These are phyloP conservation scores for Picea sitchensis DNA, from an alignment of 75 land plant species.

Conservation along the genomic window DNA sequence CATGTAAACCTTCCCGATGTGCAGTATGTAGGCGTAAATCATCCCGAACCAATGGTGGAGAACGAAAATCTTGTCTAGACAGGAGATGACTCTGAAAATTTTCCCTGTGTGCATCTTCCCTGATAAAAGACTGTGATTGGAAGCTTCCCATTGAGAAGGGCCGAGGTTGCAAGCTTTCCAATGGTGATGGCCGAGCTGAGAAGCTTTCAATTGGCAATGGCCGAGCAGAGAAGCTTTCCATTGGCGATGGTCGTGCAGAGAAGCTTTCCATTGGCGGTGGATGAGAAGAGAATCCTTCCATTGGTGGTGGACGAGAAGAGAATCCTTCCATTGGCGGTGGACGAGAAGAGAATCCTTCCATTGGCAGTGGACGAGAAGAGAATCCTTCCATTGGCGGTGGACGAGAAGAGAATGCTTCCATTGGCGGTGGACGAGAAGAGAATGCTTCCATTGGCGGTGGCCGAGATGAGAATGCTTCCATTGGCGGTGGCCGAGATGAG, in stretches of 20 bases:
- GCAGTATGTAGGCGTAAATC: conserved; percentile 3
- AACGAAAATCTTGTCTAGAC: conserved; percentile 7
- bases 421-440: not conserved
- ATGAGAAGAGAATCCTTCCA: conserved; percentile 10
- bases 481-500: not conserved
- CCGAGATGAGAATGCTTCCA: not conserved
- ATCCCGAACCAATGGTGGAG: conserved; percentile 3
- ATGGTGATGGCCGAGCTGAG: not conserved
- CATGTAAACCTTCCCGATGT: conserved; percentile 5
- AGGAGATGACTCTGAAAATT: conserved; percentile 3
- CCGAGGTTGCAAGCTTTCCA: not conserved
- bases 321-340: not conserved
- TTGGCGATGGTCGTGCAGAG: not conserved
- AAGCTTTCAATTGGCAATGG: not conserved
- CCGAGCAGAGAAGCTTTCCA: conserved; percentile 4
- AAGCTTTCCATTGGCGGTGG: conserved; percentile 9
- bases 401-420: conserved; percentile 10
- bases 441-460: not conserved
- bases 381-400: conserved; percentile 9
- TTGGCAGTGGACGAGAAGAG: conserved; percentile 1
- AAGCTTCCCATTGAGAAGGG: conserved; percentile 7
- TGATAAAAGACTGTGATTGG: conserved; percentile 8
- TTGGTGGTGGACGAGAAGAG: conserved; percentile 11
- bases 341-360: not conserved
- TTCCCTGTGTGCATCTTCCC: conserved; percentile 6